phyloP scores from a whole-genome alignment of 1,284 basidiomycete species.

The Cutaneotrichosporon sp. region DNA sequence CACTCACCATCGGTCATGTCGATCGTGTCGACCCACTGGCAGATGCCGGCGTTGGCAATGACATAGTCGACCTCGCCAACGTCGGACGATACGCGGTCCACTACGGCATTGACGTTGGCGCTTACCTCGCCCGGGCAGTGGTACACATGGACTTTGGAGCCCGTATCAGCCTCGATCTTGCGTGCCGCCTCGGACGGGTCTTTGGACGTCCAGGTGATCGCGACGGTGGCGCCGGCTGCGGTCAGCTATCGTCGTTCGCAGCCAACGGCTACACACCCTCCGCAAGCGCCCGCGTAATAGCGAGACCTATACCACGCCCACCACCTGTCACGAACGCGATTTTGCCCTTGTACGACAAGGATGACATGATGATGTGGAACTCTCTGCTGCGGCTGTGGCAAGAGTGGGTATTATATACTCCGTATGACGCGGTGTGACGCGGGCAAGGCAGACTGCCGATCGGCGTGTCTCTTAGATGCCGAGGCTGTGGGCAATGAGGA shows the following conservation, averaged over 20 bases:
- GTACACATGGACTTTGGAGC: slow-evolving; percentile 22
- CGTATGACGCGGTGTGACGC: too few relatives aligned
- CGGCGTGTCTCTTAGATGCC: too few relatives aligned
- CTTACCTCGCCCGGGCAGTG: slow-evolving; percentile 34
- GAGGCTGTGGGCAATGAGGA: too few relatives aligned
- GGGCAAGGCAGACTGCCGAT: too few relatives aligned
- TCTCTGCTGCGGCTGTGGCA: too few relatives aligned
- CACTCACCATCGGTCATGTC: slow-evolving; percentile 38
- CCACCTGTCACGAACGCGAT: slow-evolving; percentile 33
- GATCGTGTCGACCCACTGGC: slow-evolving; percentile 38
- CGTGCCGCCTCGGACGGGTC: slow-evolving; percentile 20
- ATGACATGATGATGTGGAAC: slow-evolving; percentile 8
- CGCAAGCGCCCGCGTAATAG: slow-evolving; percentile 25
- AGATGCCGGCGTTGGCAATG: slow-evolving; percentile 39
- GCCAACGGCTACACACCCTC: not conserved
- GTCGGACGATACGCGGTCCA: slow-evolving; percentile 1
- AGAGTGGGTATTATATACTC: too few relatives aligned
- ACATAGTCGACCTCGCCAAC: slow-evolving; percentile 14
- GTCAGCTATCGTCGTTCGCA: not conserved
- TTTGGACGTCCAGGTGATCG: slow-evolving; percentile 42
- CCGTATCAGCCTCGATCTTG: slow-evolving; percentile 13
- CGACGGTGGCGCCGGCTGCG: slow-evolving; percentile 34
- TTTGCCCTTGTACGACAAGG: slow-evolving; percentile 27
- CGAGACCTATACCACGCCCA: slow-evolving; percentile 33
- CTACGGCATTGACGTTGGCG: slow-evolving; percentile 25